phyloP scores from a whole-genome alignment of 192 early-diverging fungal genomes.

The Backusella psychrophila region DNA sequence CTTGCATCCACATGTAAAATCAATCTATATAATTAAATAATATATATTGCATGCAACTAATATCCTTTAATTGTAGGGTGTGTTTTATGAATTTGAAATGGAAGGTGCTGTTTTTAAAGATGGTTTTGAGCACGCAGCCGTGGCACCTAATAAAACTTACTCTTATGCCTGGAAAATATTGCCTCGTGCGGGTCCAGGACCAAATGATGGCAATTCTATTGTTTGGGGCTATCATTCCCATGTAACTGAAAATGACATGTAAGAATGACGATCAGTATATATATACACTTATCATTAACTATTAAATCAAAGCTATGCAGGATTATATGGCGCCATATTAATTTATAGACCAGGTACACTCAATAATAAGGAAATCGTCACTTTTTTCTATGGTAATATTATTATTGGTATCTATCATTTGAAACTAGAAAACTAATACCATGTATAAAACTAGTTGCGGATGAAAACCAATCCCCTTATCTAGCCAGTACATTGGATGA shows the following conservation, averaged over 20 bases:
- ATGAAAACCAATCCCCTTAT: conserved; percentile 32
- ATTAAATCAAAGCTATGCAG: conserved; percentile 17
- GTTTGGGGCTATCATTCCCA: conserved; percentile 40
- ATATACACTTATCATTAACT: too few species aligned
- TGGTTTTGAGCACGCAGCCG: not conserved
- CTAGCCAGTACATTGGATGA: conserved; percentile 16
- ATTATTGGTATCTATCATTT: not conserved
- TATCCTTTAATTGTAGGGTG: not conserved
- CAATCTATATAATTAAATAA: not conserved
- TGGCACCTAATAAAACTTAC: conserved; percentile 13
- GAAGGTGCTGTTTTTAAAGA: conserved; percentile 36
- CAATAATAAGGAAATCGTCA: conserved; percentile 20
- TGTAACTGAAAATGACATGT: conserved; percentile 31
- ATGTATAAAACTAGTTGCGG: not conserved
- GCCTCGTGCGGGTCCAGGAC: conserved; percentile 35
- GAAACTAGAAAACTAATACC: not conserved
- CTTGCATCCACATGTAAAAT: conserved; percentile 35
- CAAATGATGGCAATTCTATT: conserved; percentile 30
- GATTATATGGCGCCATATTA: conserved; percentile 33
- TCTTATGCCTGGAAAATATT: conserved; percentile 24
- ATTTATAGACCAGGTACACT: conserved; percentile 25
- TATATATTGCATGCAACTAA: not conserved
- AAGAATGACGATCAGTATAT: not conserved
- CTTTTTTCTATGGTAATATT: conserved; percentile 24
- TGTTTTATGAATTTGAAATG: conserved; percentile 36